A percentile compares a stretch with the other conserved stretches of the same genome.
These are phyloP conservation scores for Calycina herbarum DNA, from an alignment of 2,329 filamentous ascomycete species.

Conservation along the genomic window DNA sequence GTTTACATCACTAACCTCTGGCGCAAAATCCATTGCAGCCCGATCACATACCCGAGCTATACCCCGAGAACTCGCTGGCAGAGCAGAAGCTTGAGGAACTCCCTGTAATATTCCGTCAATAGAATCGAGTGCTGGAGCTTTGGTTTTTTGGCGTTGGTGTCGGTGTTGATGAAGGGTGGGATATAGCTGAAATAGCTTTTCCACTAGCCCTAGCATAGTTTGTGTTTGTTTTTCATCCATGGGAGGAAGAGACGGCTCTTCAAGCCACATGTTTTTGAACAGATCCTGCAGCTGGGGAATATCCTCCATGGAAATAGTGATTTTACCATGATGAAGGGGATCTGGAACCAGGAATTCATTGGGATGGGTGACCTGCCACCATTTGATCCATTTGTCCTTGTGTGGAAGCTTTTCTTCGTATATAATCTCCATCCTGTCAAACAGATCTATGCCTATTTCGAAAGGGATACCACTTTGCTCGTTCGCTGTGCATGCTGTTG, in stretches of 20 bases:
- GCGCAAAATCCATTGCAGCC: too few relatives aligned
- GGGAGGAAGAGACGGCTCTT: not conserved
- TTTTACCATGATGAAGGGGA: not conserved
- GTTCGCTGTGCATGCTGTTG: not conserved
- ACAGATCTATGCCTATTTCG: not conserved
- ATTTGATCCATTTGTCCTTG: not conserved
- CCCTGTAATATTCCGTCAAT: too few relatives aligned
- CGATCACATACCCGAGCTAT: too few relatives aligned
- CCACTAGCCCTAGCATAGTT: not conserved
- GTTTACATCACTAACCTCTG: too few relatives aligned
- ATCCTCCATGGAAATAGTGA: not conserved
- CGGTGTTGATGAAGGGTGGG: not conserved
- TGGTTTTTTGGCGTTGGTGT: not conserved
- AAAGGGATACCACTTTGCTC: not conserved
- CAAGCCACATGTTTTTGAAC: not conserved
- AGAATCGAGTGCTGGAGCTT: not conserved
- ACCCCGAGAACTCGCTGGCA: too few relatives aligned
- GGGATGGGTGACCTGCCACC: conserved; percentile 10
- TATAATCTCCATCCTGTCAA: not conserved
- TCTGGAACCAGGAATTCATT: not conserved
- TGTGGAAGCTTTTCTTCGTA: not conserved
- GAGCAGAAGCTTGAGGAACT: too few relatives aligned
- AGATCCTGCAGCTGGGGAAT: not conserved
- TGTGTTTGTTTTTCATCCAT: not conserved
- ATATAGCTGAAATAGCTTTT: not conserved